phyloP scores from a whole-genome alignment of 192 early-diverging fungal species.

The Coemansia aciculifera region DNA sequence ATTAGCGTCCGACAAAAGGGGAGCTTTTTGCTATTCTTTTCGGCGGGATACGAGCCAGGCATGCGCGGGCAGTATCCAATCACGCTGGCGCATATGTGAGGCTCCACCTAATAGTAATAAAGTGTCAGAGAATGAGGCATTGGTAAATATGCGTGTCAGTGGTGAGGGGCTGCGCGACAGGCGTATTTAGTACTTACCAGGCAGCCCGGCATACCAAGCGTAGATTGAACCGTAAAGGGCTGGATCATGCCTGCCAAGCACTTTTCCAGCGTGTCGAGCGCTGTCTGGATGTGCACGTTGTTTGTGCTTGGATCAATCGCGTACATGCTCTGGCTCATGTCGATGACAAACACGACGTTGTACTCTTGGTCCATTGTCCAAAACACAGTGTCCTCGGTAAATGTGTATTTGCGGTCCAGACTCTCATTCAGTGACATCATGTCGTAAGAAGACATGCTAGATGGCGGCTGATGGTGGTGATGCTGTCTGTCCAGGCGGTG shows the following conservation, averaged over 20 bases:
- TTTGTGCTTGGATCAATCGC: conserved; percentile 53
- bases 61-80: conserved; percentile 48
- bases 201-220: conserved; percentile 35
- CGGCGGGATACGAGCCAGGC: conserved; percentile 42
- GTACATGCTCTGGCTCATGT: conserved; percentile 60
- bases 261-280: conserved; percentile 55
- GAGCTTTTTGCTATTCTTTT: conserved; percentile 45
- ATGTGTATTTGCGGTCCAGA: conserved; percentile 49
- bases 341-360: conserved; percentile 56
- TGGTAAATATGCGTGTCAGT: not conserved
- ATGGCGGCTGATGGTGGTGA: conserved; percentile 4
- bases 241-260: conserved; percentile 56
- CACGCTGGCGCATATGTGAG: conserved; percentile 52
- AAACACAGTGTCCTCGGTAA: conserved; percentile 54
- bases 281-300: conserved; percentile 43
- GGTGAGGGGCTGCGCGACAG: not conserved
- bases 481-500: conserved; percentile 21
- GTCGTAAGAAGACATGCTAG: conserved; percentile 12
- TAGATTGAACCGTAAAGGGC: conserved; percentile 34
- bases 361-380: conserved; percentile 46
- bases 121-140: not conserved
- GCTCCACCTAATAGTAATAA: conserved; percentile 34
- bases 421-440: conserved; percentile 31
- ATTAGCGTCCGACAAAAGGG: conserved; percentile 52
- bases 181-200: conserved; percentile 25